Percentiles rank a stretch among this genome's conserved stretches.
Conservation (phyloP, 371 early-diverging fungal genomes). For the Amoeboaphelidium protococcarum region DNA sequence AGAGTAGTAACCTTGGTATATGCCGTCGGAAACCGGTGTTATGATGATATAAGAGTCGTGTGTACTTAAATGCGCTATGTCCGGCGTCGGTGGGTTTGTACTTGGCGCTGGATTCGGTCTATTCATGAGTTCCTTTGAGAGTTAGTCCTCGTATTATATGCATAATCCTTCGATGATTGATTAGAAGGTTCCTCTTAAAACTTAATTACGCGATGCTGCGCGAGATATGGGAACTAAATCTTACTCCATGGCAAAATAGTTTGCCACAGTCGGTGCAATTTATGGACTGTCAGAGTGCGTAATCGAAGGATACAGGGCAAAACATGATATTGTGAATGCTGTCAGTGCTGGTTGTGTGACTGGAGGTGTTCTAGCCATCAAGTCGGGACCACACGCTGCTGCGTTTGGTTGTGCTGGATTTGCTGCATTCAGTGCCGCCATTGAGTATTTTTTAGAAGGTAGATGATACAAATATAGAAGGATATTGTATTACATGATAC, state of each 20-base stretch:
- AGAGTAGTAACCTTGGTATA: neutral
- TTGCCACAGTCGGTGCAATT: conserved; percentile 70
- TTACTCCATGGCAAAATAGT: conserved; percentile 63
- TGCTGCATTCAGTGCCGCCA: conserved; percentile 80
- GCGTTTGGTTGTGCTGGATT: conserved; percentile 65
- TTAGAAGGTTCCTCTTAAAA: conserved; percentile 40
- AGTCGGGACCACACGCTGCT: conserved; percentile 15
- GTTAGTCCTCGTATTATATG: conserved; percentile 17
- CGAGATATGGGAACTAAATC: conserved; percentile 61
- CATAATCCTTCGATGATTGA: conserved; percentile 9
- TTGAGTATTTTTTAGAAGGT: conserved; percentile 40
- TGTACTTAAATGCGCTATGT: conserved; percentile 36
- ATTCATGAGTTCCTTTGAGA: conserved; percentile 67
- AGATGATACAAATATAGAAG: neutral
- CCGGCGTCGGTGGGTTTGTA: conserved; percentile 55
- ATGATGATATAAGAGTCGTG: conserved; percentile 31
- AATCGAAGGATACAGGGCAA: conserved; percentile 84
- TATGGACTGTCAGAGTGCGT: conserved; percentile 77
- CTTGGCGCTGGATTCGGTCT: conserved; percentile 75
- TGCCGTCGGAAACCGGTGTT: neutral
- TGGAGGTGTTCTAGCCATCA: conserved; percentile 59
- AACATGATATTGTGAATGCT: conserved; percentile 72
- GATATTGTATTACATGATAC: no score
- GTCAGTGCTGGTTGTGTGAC: conserved; percentile 73
- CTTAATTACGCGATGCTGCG: neutral